Evolutionary conservation across 2,329 filamentous ascomycete genomes (phyloP).

Genomic region (Madurella fahalii): DNA sequence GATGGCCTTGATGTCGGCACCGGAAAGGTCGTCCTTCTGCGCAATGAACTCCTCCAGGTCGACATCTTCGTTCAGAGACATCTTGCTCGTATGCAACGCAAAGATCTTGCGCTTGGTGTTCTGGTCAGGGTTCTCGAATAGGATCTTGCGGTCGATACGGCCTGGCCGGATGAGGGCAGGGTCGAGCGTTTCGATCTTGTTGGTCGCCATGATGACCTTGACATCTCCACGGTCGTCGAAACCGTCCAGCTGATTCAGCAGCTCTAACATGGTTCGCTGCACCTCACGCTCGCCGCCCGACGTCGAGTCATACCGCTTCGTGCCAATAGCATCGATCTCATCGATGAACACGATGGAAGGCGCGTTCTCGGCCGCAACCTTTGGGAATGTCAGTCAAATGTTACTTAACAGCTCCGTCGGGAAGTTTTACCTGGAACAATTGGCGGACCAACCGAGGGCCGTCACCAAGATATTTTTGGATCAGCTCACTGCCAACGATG

Average conservation of each 20-base stretch:
- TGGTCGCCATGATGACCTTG: conserved; percentile 99
- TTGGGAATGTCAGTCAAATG: conserved; percentile 28
- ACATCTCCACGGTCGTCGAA: conserved; percentile 98
- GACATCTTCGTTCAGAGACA: conserved; percentile 94
- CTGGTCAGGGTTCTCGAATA: conserved; percentile 67
- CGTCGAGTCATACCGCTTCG: conserved; percentile 96
- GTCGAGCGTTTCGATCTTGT: conserved; percentile 98
- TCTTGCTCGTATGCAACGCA: conserved; percentile 95
- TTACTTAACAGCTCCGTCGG: background rate
- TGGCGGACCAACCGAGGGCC: conserved; percentile 92
- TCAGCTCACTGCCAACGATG: conserved; percentile 94
- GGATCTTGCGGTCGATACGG: conserved; percentile 96
- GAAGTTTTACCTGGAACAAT: conserved; percentile 68
- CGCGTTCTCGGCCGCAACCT: conserved; percentile 91
- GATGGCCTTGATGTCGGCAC: conserved; percentile 98
- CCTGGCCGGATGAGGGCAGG: conserved; percentile 94
- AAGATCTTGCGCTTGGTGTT: conserved; percentile 98
- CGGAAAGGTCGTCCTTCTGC: conserved; percentile 95
- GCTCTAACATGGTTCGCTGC: conserved; percentile 96
- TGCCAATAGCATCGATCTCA: conserved; percentile 97
- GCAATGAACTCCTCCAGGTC: conserved; percentile 97
- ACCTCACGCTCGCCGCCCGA: conserved; percentile 96
- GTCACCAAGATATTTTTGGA: conserved; percentile 98
- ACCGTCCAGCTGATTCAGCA: conserved; percentile 96
- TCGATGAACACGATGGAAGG: conserved; percentile 99